Conservation (phyloP, 345 rosid species). For the Eucalyptus globulus region DNA sequence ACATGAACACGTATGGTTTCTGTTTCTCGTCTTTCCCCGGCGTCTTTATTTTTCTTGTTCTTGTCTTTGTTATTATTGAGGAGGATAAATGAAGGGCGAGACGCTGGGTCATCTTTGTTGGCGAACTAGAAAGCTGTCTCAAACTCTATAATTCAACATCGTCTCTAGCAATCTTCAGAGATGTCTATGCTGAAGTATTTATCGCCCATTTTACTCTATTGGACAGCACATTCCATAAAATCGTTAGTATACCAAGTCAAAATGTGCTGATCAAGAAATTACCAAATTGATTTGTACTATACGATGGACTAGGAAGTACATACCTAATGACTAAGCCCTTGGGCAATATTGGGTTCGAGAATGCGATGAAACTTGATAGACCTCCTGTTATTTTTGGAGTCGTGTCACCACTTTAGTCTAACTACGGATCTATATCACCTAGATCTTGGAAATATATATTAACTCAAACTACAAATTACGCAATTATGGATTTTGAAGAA, state of each 20-base stretch:
- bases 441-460: neutral
- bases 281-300: neutral
- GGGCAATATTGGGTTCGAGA: neutral
- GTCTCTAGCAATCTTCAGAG: neutral
- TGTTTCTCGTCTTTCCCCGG: neutral
- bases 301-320: neutral
- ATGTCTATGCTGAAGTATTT: neutral
- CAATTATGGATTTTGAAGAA: neutral
- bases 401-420: neutral
- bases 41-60: neutral
- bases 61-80: neutral
- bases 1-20: neutral
- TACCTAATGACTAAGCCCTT: neutral
- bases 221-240: neutral
- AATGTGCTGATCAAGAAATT: neutral
- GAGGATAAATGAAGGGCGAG: neutral
- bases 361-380: neutral
- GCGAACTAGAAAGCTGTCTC: neutral
- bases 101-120: neutral
- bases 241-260: neutral
- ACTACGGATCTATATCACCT: neutral
- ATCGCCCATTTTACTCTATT: neutral
- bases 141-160: neutral
- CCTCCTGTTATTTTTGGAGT: neutral
- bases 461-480: neutral